Evolutionary conservation across 2,329 filamentous ascomycete species (phyloP).

Genomic region (Helminthosporium solani): DNA sequence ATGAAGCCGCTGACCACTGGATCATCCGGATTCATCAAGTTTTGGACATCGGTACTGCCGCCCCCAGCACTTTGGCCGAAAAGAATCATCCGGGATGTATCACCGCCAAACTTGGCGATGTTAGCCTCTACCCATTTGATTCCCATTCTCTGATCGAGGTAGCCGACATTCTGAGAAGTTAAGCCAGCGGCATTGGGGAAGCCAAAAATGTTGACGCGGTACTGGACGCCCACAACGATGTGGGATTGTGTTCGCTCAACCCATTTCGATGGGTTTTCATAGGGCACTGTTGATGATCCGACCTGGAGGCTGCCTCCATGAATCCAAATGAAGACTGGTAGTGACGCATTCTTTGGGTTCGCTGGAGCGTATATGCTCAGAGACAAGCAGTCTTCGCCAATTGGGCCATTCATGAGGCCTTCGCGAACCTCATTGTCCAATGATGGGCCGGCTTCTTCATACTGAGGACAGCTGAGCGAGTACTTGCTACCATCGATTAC

Average conservation of each 20-base stretch:
- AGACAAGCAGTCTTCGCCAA: slow-evolving; percentile 48
- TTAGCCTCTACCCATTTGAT: slow-evolving; percentile 44
- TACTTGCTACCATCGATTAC: neutral
- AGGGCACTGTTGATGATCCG: slow-evolving; percentile 49
- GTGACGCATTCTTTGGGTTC: slow-evolving; percentile 12
- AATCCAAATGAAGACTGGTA: slow-evolving; percentile 51
- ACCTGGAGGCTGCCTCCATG: slow-evolving; percentile 51
- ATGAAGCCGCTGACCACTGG: slow-evolving; percentile 46
- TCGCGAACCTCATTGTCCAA: slow-evolving; percentile 15
- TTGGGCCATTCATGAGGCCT: slow-evolving; percentile 9
- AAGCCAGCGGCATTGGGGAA: slow-evolving; percentile 42
- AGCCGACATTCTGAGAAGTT: slow-evolving; percentile 39
- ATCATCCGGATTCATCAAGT: slow-evolving; percentile 46
- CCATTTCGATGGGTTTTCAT: slow-evolving; percentile 29
- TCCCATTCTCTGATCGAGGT: slow-evolving; percentile 40
- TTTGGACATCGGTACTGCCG: slow-evolving; percentile 51
- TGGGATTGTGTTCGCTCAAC: slow-evolving; percentile 39
- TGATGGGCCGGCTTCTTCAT: slow-evolving; percentile 7
- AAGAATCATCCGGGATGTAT: slow-evolving; percentile 41
- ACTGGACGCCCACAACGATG: slow-evolving; percentile 38
- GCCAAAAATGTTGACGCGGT: slow-evolving; percentile 44
- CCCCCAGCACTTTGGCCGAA: slow-evolving; percentile 45
- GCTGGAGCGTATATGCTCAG: slow-evolving; percentile 49
- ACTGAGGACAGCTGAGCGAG: neutral
- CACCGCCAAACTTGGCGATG: slow-evolving; percentile 40